phyloP scores from a whole-genome alignment of 2,329 filamentous ascomycete species.

The Thelonectria olida region DNA sequence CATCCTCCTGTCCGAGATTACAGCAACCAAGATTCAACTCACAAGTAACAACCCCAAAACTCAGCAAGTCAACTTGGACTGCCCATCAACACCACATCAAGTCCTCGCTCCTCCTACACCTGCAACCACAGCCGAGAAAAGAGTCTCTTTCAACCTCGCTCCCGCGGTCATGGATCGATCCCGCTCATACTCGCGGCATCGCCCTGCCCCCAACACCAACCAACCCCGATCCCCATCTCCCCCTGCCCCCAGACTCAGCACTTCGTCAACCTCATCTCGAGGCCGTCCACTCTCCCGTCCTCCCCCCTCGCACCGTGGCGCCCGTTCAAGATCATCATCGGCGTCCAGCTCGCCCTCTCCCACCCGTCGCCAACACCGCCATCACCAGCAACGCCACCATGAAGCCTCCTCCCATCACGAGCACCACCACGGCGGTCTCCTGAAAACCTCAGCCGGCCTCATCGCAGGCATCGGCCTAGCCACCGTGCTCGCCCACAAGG shows the following conservation, averaged over 20 bases:
- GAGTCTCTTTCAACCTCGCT: constrained; percentile 4
- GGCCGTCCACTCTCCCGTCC: constrained; percentile 23
- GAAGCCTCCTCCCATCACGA: too few species aligned
- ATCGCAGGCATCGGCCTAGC: constrained; percentile 48
- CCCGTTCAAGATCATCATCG: constrained; percentile 33
- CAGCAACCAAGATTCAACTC: background rate
- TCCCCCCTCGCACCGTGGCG: constrained; percentile 9
- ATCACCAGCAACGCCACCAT: constrained; percentile 19
- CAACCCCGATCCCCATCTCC: constrained; percentile 22
- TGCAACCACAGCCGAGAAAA: background rate
- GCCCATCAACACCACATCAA: background rate
- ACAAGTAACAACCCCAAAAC: background rate
- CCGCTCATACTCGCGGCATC: constrained; percentile 33
- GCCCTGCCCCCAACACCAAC: constrained; percentile 24
- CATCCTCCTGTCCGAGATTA: too few species aligned
- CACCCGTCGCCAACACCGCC: constrained; percentile 22
- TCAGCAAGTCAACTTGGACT: background rate
- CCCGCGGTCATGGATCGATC: constrained; percentile 12
- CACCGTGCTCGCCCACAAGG: constrained; percentile 45
- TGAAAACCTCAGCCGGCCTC: constrained; percentile 45
- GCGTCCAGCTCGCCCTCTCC: constrained; percentile 33
- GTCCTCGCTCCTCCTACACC: background rate
- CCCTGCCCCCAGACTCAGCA: constrained; percentile 20
- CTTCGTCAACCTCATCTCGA: constrained; percentile 26
- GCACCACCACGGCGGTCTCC: constrained; percentile 32